phyloP scores from a whole-genome alignment of 2,329 filamentous ascomycete species.

The Cercospora sp. region DNA sequence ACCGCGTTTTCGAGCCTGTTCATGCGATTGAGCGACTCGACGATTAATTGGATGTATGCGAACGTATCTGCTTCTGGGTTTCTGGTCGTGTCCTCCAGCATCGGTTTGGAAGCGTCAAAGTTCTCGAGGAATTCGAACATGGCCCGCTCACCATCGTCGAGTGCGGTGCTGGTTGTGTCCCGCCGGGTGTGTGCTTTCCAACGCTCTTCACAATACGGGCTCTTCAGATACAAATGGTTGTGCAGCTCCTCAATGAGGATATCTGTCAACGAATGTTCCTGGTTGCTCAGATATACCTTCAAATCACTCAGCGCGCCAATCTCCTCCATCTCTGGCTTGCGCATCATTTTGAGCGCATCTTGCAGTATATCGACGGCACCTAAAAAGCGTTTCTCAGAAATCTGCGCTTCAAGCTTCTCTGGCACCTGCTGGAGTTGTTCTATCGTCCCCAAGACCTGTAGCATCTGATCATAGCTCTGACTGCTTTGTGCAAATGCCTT shows the following conservation, averaged over 20 bases:
- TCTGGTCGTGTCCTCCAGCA: slow-evolving; percentile 84
- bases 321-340: slow-evolving; percentile 83
- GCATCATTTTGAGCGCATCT: slow-evolving; percentile 77
- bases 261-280: slow-evolving; percentile 88
- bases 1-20: slow-evolving; percentile 82
- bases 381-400: slow-evolving; percentile 94
- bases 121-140: slow-evolving; percentile 59
- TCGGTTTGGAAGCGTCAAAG: slow-evolving; percentile 56
- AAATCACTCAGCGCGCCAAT: slow-evolving; percentile 88
- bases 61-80: slow-evolving; percentile 97
- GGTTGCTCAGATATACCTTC: slow-evolving; percentile 83
- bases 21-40: slow-evolving; percentile 88
- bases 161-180: slow-evolving; percentile 32
- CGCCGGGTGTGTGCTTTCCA: slow-evolving; percentile 80
- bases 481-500: slow-evolving; percentile 85
- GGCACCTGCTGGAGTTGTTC: slow-evolving; percentile 87
- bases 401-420: slow-evolving; percentile 87
- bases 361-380: slow-evolving; percentile 90
- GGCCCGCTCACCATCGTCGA: slow-evolving; percentile 53
- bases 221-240: slow-evolving; percentile 95
- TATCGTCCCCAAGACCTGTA: slow-evolving; percentile 69
- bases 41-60: slow-evolving; percentile 81
- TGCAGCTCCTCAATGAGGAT: slow-evolving; percentile 97
- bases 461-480: slow-evolving; percentile 84
- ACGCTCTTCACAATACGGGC: slow-evolving; percentile 91